Evolutionary conservation across 2,329 filamentous ascomycete genomes (phyloP).

Genomic region (Sporothrix curviconia): DNA sequence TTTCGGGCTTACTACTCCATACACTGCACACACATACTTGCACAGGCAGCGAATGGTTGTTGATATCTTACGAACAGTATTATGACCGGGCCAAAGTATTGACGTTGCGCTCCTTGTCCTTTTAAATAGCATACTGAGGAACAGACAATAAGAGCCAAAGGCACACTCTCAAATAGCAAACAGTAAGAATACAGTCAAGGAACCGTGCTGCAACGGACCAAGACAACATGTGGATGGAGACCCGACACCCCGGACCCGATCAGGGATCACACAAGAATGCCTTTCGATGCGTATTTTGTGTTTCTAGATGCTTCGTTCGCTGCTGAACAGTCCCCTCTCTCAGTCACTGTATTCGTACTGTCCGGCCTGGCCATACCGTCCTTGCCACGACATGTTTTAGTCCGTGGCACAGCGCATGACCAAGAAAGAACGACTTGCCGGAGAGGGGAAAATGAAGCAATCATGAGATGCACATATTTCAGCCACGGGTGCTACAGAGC

Average conservation of each 20-base stretch:
- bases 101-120: too few relatives aligned
- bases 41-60: too few relatives aligned
- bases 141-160: too few relatives aligned
- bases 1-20: neutral
- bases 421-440: neutral
- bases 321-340: too few relatives aligned
- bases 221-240: neutral
- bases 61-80: too few relatives aligned
- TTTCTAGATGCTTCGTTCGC: too few relatives aligned
- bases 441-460: neutral
- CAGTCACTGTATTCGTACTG: too few relatives aligned
- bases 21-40: too few relatives aligned
- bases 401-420: neutral
- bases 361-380: neutral
- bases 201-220: neutral
- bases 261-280: neutral
- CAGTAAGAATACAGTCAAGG: too few relatives aligned
- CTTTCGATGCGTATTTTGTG: neutral
- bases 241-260: neutral
- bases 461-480: neutral
- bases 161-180: too few relatives aligned
- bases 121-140: too few relatives aligned
- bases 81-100: too few relatives aligned
- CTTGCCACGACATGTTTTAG: neutral
- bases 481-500: neutral